Percentiles rank a stretch among this genome's conserved stretches.
These are phyloP conservation scores for Leptographium lundbergii DNA, from an alignment of 2,329 filamentous ascomycete genomes.

Conservation along the genomic window DNA sequence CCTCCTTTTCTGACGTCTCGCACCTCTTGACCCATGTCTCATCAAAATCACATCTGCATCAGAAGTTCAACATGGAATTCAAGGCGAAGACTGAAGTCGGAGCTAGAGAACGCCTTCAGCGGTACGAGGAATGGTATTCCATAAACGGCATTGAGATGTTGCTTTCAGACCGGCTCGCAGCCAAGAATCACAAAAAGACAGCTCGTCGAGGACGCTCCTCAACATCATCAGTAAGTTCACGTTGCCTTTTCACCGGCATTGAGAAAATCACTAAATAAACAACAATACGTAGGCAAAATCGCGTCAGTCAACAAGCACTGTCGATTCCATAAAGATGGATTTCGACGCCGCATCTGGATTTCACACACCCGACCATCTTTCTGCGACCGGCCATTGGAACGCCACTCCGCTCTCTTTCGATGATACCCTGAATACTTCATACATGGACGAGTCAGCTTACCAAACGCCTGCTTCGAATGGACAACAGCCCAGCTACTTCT, in stretches of 20 bases:
- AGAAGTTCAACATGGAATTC: conserved; percentile 72
- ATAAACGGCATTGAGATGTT: conserved; percentile 57
- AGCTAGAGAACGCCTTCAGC: conserved; percentile 48
- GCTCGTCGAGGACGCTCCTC: conserved; percentile 15
- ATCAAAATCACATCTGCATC: conserved; percentile 82
- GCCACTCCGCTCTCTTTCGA: conserved; percentile 4
- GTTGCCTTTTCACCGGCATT: not conserved
- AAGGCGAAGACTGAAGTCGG: conserved; percentile 52
- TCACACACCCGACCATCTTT: conserved; percentile 2
- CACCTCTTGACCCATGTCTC: conserved; percentile 86
- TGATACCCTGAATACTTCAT: conserved; percentile 5
- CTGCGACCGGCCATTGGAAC: conserved; percentile 12
- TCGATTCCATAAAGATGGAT: conserved; percentile 1
- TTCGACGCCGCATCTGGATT: not conserved
- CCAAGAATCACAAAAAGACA: conserved; percentile 54
- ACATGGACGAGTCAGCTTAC: conserved; percentile 11
- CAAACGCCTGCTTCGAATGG: conserved; percentile 13
- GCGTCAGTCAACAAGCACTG: not conserved
- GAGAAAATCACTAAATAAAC: too few species aligned
- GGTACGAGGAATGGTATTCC: conserved; percentile 70
- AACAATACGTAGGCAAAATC: not conserved
- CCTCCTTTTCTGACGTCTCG: conserved; percentile 78
- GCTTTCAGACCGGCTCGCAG: conserved; percentile 63
- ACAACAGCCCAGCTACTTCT: conserved; percentile 8
- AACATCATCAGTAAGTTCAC: conserved; percentile 10